Base-by-base conservation (phyloP, 1,139 yeast genomes). In the Kurtzmaniella natalensis region DNA sequence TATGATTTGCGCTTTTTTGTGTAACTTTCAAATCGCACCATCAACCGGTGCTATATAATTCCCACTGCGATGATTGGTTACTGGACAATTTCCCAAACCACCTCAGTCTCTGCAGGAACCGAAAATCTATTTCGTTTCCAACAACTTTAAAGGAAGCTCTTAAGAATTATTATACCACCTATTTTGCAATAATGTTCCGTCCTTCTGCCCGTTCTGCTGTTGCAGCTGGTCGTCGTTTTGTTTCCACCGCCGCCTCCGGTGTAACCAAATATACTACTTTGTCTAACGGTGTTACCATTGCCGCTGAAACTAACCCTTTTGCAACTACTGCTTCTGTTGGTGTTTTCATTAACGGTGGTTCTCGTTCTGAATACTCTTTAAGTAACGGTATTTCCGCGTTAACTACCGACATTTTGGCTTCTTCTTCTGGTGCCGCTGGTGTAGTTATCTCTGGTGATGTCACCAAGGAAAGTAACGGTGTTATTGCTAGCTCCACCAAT, bases 361-460 rank as follows among this genome's bases (percentile, higher is more conserved):
- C 89, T 35, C 71, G 88, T 58, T 61, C 83, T 35, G 94, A 83
- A 62, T 83, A 80, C 61, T 72, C 84, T 35, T 81, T 77, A 73
- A 79, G 78, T 66, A 82, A 83, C 48, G 94, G 94, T 74, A 75
- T 81, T 37, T 72, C 89, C 36, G 76, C 83, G 42, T 64, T 83
- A 51, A 67, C 80, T 46, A 62, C 82, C 57, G 64, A 70, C 44
- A 57, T 73, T 25, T 67, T 81, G 55, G 60, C 64, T 30, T 45
- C 57, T 22, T 60, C 65, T 22, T 52, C 59, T 31, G n/a, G n/a
- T n/a, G 44, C 52, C 39, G 51, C 61, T 36, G 82, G 82, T 37
- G 64, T 75, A 25, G 52, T 66, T 37, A 57, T 77, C 41, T 51
- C 70, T 25, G 49, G 76, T 30, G 53, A 59, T 38, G 72, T 66